phyloP scores from a whole-genome alignment of 495 filamentous ascomycete species.

The Cenococcum geophilum region DNA sequence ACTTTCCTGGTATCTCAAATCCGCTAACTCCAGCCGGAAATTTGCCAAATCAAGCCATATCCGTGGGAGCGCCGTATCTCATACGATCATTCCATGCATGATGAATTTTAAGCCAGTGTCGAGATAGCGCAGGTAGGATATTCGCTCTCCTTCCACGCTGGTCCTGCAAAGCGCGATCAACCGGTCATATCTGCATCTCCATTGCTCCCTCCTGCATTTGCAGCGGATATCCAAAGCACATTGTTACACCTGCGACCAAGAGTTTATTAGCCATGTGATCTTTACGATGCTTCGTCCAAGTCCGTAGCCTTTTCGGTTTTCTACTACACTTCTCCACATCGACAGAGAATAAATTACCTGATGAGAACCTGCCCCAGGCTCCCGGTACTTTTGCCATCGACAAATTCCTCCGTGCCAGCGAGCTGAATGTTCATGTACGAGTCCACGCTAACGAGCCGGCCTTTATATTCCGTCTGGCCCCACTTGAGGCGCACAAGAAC shows the following conservation, averaged over 20 bases:
- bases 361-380: conserved; percentile 86
- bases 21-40: neutral
- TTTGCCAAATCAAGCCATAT: neutral
- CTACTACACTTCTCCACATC: neutral
- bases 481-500: conserved; percentile 92
- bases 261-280: neutral
- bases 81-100: neutral
- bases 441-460: conserved; percentile 83
- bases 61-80: neutral
- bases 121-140: no score
- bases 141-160: neutral
- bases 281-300: neutral
- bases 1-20: neutral
- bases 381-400: conserved; percentile 80
- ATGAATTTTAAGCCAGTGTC: no score
- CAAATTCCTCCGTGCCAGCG: conserved; percentile 79
- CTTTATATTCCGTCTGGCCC: conserved; percentile 95
- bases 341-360: conserved; percentile 49
- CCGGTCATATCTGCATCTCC: conserved; percentile 58
- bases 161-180: conserved; percentile 33
- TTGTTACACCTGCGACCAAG: conserved; percentile 70
- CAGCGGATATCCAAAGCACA: conserved; percentile 77
- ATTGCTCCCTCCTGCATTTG: conserved; percentile 50
- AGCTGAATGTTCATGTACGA: conserved; percentile 99
- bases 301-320: neutral